Evolutionary conservation across 2,329 filamentous ascomycete genomes (phyloP), one percentile per base, ranked within the genome.

Genomic region (Nakataea oryzae): DNA sequence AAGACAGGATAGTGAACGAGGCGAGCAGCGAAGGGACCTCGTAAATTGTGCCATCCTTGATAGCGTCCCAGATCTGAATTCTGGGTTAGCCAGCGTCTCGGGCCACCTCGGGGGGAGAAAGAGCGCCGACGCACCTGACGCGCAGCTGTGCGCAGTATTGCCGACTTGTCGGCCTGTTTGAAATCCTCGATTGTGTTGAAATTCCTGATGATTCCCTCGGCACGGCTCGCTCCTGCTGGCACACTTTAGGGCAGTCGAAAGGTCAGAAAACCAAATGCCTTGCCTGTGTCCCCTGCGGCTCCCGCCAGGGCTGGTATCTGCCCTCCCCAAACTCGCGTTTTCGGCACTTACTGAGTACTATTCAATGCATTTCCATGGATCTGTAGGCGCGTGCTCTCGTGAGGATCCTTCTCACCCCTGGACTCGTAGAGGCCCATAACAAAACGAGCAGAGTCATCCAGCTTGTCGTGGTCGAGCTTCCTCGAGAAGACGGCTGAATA

Each of bases 131-230:
- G 69, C 78, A 92, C 90, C 75, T 89, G 93, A 71, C 86, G 85
- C 13, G 88, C 93, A 50, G 91, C 87, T 65, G 87, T 87, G 65
- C 90, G 85, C 58, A 97, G 81, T 74, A 96, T 86, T 41, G 86
- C 86, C 13, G 81, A 73, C 73, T 93, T 95, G 74, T 97, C 91
- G 65, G 87, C 83, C 66, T 88, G 89, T 71, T 87, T 90, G 75
- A 97, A 97, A 70, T 95, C 91, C 69, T 97, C 93, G 68, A 96
- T 84, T 1, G 95, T 97, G 73, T 99, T 99, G 71, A 93, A 88
- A 76, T 99, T 99, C 73, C 89, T 93, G 70, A 99, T 96, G 71
- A 90, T 91, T 64, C 95, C 95, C 74, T 97, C 93, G 57, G 90
- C 93, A 67, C 93, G 88, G 71, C 88, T 90, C 69, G 85, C 86